These are phyloP conservation scores for Neofusicoccum cordaticola DNA, from an alignment of 2,329 filamentous ascomycete genomes.

Conservation along the genomic window DNA sequence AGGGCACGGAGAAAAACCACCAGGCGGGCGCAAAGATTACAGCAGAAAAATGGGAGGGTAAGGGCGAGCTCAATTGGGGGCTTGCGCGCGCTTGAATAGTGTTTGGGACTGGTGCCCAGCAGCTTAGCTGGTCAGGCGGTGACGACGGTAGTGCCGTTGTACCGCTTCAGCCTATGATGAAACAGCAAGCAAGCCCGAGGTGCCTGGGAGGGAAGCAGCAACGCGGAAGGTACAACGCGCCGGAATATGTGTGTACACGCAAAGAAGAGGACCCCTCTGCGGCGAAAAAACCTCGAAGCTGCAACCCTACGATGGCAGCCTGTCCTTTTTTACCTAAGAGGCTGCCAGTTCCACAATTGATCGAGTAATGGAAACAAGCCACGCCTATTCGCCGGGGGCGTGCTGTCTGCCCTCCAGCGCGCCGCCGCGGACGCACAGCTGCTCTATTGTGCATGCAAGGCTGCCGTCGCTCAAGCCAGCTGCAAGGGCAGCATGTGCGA, in stretches of 20 bases:
- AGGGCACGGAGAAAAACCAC: neutral
- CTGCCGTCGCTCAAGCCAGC: neutral
- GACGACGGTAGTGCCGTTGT: conserved; percentile 6
- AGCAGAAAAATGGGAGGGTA: neutral
- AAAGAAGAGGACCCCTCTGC: neutral
- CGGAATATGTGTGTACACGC: neutral
- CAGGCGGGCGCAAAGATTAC: neutral
- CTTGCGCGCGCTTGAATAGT: neutral
- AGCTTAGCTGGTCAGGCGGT: conserved; percentile 8
- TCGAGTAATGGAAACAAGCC: conserved; percentile 19
- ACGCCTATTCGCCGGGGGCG: conserved; percentile 6
- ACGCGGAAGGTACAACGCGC: no score
- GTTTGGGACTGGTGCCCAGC: conserved; percentile 9
- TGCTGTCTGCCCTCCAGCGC: neutral
- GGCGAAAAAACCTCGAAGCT: neutral
- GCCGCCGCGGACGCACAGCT: neutral
- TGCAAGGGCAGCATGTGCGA: conserved; percentile 2
- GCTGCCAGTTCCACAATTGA: conserved; percentile 16
- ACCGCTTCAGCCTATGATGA: conserved; percentile 5
- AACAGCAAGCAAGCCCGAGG: neutral
- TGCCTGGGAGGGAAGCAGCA: neutral
- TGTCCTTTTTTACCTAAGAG: conserved; percentile 15
- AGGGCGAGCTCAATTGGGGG: conserved; percentile 2
- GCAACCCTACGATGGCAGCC: conserved; percentile 13
- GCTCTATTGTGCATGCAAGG: neutral